A percentile compares a stretch with the other conserved stretches of the same genome.
Conservation (phyloP, 495 filamentous ascomycete genomes). For the Aspergillus asperescens region DNA sequence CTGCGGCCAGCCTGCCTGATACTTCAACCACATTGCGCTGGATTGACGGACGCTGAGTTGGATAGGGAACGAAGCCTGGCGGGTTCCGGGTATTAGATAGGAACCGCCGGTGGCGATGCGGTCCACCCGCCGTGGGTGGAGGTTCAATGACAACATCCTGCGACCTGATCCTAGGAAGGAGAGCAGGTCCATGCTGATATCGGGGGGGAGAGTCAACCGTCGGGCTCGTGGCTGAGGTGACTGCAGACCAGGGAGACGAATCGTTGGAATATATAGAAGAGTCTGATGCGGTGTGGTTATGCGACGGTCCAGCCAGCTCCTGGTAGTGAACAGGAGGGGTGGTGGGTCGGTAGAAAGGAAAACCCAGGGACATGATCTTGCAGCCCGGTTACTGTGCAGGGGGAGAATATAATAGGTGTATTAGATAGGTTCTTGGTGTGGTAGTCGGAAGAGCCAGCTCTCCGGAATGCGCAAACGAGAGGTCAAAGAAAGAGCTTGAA, state of each 20-base stretch:
- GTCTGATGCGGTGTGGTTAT: conserved; percentile 43
- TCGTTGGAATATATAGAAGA: conserved; percentile 56
- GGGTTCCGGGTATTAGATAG: conserved; percentile 53
- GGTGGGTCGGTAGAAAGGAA: conserved; percentile 42
- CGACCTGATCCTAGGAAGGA: conserved; percentile 80
- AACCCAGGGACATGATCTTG: conserved; percentile 43
- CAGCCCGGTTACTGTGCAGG: neutral
- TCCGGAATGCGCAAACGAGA: conserved; percentile 15
- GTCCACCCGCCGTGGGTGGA: conserved; percentile 32
- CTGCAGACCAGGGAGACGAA: conserved; percentile 73
- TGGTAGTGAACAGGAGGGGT: conserved; percentile 42
- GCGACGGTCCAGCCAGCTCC: conserved; percentile 27
- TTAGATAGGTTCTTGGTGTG: neutral
- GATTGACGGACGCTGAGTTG: conserved; percentile 31
- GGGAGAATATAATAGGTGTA: neutral
- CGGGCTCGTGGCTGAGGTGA: conserved; percentile 69
- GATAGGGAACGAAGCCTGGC: conserved; percentile 41
- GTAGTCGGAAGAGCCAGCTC: conserved; percentile 23
- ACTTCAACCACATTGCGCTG: conserved; percentile 62
- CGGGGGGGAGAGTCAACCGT: conserved; percentile 64
- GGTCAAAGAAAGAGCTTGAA: conserved; percentile 5
- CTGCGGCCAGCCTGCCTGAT: conserved; percentile 51
- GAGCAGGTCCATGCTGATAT: conserved; percentile 67
- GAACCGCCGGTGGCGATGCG: conserved; percentile 49
- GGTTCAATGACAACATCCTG: conserved; percentile 75